Conservation (phyloP, 2,329 filamentous ascomycete genomes). For the Aquanectria penicillioides region DNA sequence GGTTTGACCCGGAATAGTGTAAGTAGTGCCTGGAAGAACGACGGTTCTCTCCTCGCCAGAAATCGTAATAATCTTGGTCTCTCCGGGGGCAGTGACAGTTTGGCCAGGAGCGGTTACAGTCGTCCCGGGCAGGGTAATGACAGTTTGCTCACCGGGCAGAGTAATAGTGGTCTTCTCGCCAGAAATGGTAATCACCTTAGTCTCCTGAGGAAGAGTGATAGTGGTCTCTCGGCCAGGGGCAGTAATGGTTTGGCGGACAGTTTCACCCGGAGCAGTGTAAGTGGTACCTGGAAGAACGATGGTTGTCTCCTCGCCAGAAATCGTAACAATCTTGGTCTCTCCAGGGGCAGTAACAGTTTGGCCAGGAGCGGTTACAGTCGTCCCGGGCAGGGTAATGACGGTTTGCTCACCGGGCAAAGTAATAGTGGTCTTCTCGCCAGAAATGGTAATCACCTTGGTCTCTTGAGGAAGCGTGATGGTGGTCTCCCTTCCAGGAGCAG, state of each 20-base stretch:
- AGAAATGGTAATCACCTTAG: conserved; percentile 32
- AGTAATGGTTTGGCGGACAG: conserved; percentile 32
- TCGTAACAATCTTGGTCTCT: not conserved
- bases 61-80: conserved; percentile 25
- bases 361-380: conserved; percentile 22
- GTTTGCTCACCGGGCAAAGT: conserved; percentile 1
- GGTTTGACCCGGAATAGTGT: conserved; percentile 21
- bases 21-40: conserved; percentile 23
- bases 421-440: conserved; percentile 21
- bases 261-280: conserved; percentile 23
- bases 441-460: not conserved
- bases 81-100: conserved; percentile 6
- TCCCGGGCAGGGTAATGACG: no score
- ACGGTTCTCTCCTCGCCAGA: conserved; percentile 34
- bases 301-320: conserved; percentile 2
- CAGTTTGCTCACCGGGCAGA: conserved; percentile 34
- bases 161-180: conserved; percentile 34
- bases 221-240: conserved; percentile 34
- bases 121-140: conserved; percentile 34
- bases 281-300: conserved; percentile 3
- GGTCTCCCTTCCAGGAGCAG: not conserved
- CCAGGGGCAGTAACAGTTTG: not conserved
- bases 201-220: conserved; percentile 8
- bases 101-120: no score
- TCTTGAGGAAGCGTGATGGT: not conserved